Evolutionary conservation across 805 yeast genomes (phyloP).

Genomic region (Isabelozyma rhagii): DNA sequence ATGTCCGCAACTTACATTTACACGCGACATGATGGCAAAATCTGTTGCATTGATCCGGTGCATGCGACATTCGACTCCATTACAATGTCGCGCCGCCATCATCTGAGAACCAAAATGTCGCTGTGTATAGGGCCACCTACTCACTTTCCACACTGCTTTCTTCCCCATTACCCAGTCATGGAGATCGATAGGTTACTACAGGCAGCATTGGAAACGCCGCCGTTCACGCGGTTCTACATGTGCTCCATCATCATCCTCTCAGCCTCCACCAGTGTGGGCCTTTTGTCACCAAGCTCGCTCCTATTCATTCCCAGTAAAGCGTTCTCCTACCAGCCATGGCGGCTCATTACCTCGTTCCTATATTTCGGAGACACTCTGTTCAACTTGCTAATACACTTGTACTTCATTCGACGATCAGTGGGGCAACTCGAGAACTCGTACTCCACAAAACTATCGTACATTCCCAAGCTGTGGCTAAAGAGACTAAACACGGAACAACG

Average conservation of each 20-base stretch:
- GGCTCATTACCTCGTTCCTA: constrained; percentile 32
- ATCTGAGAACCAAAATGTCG: too few relatives aligned
- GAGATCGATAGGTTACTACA: constrained; percentile 15
- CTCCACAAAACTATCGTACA: constrained; percentile 9
- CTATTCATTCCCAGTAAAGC: constrained; percentile 25
- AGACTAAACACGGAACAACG: constrained; percentile 14
- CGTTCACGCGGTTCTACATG: constrained; percentile 13
- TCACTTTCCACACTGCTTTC: too few relatives aligned
- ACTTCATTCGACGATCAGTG: constrained; percentile 15
- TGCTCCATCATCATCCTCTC: constrained; percentile 19
- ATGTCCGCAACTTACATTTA: too few relatives aligned
- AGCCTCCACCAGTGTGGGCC: constrained; percentile 13
- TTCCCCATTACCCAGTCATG: too few relatives aligned
- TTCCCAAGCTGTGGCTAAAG: constrained; percentile 18
- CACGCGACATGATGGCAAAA: too few relatives aligned
- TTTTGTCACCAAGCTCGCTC: constrained; percentile 16
- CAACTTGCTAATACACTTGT: constrained; percentile 16
- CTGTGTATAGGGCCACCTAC: too few relatives aligned
- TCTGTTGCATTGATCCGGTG: too few relatives aligned
- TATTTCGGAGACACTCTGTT: constrained; percentile 25
- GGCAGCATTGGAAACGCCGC: constrained; percentile 11
- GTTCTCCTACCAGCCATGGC: constrained; percentile 32
- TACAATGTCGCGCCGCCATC: too few relatives aligned
- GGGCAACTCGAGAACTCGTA: constrained; percentile 23
- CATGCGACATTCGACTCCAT: too few relatives aligned